phyloP scores from a whole-genome alignment of 2,329 filamentous ascomycete genomes.

The Juglanconis oblonga region DNA sequence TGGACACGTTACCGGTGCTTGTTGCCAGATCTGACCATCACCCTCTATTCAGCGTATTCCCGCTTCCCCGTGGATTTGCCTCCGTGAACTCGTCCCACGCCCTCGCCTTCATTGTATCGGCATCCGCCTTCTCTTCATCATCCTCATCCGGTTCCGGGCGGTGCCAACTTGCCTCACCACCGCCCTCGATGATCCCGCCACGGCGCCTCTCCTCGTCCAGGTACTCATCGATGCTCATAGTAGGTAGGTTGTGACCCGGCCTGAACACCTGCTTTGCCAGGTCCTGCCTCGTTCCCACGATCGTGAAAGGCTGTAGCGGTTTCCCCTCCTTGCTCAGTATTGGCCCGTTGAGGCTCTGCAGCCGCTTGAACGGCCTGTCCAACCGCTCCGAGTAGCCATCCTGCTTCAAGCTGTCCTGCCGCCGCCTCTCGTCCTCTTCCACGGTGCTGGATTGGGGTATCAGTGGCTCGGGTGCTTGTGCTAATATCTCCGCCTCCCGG shows the following conservation, averaged over 20 bases:
- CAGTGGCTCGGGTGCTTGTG: constrained; percentile 61
- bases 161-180: constrained; percentile 70
- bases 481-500: constrained; percentile 79
- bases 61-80: constrained; percentile 78
- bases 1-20: not conserved
- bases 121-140: constrained; percentile 80
- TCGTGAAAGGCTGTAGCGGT: constrained; percentile 85
- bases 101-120: constrained; percentile 87
- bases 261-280: constrained; percentile 80
- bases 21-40: constrained; percentile 24
- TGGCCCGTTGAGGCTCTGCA: constrained; percentile 48
- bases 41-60: constrained; percentile 81
- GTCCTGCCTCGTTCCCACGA: constrained; percentile 74
- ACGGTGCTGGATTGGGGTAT: constrained; percentile 40
- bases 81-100: constrained; percentile 95
- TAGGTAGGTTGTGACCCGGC: constrained; percentile 87
- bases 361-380: constrained; percentile 59
- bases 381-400: constrained; percentile 67
- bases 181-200: constrained; percentile 88
- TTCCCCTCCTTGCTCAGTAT: constrained; percentile 76
- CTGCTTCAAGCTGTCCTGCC: constrained; percentile 24
- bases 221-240: constrained; percentile 98
- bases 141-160: constrained; percentile 82
- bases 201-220: constrained; percentile 82
- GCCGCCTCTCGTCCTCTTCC: constrained; percentile 44